Base-by-base conservation (phyloP, 768 basidiomycete genomes). In the Ephemerocybe angulata region DNA sequence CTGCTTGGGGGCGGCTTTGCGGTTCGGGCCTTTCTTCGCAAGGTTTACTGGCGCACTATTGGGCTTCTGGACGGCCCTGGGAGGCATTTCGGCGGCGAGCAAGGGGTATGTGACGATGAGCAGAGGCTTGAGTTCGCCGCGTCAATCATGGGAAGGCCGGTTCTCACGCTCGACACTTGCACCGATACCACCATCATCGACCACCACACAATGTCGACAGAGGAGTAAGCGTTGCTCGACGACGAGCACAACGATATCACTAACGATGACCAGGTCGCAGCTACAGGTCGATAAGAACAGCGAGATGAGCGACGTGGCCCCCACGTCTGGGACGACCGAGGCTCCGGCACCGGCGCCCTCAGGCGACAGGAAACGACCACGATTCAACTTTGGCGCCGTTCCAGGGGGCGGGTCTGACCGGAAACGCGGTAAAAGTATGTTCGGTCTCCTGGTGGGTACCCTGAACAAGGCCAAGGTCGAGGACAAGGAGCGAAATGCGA, bases 401-500 rank as follows among this genome's bases (percentile, higher is more conserved):
- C 42, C 61, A 48, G 72, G 76, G 46, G 76, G 66, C 56, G 68
- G 60, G 41, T 77, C 85, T 63, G 87, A 88, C 69, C 82, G 87
- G 64, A 90, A 87, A 73, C 86, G 88, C 64, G 90, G 90, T 67
- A 90, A 88, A 82, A 84, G 81, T 73, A 89, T 91, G 87, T 89
- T 93, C 74, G 90, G 89, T 58, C 76, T 92, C 60, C 76, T 91
- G 60, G 70, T 93, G 54, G 88, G 88, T 50, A 93, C 90, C 60
- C 80, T 93, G 58, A 89, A 86, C 74, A 89, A 88, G 76, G 90
- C 90, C 60, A 91, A 90, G 75, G 85, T 81, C 60, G 90, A 93
- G 75, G 90, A 90, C 69, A 86, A 88, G 67, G 84, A 88, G 76
- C 77, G 89, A 56, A 89, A 79, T 66, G 85, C 86, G n/a, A 90